Conservation (phyloP, 352 stramenopile genomes). For the Phytophthora aleatoria region DNA sequence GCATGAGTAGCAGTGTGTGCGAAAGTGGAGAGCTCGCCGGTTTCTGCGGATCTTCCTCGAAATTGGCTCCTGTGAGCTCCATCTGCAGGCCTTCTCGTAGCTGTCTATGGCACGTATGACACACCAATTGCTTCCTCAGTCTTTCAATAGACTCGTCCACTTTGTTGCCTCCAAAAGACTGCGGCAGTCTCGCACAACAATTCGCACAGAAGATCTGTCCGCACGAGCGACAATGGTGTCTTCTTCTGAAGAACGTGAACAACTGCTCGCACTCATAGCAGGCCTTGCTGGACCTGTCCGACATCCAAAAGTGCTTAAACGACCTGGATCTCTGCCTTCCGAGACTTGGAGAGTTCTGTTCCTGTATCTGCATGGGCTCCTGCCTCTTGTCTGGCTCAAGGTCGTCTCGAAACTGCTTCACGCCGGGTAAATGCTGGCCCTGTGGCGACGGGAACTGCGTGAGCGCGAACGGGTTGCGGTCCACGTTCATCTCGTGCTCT, state of each 20-base stretch:
- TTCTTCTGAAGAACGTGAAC: constrained; percentile 82
- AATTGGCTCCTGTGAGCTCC: constrained; percentile 54
- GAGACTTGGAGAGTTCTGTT: constrained; percentile 31
- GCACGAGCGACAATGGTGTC: constrained; percentile 85
- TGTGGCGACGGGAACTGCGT: constrained; percentile 77
- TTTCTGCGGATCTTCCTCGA: constrained; percentile 41
- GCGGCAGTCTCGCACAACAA: constrained; percentile 76
- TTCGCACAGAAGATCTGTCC: constrained; percentile 88
- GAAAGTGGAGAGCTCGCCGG: constrained; percentile 32
- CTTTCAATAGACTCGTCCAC: constrained; percentile 79
- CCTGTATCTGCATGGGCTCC: constrained; percentile 30
- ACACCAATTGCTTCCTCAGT: constrained; percentile 85
- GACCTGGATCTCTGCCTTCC: constrained; percentile 61
- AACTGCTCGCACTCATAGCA: constrained; percentile 86
- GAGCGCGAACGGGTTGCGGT: constrained; percentile 70
- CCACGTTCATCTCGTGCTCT: constrained; percentile 68
- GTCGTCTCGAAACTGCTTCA: constrained; percentile 59
- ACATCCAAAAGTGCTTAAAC: constrained; percentile 92
- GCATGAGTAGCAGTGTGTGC: constrained; percentile 80
- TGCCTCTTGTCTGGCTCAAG: constrained; percentile 18
- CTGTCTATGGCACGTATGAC: constrained; percentile 82
- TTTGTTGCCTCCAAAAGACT: constrained; percentile 78
- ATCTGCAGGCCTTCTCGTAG: constrained; percentile 82
- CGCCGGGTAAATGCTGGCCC: constrained; percentile 62
- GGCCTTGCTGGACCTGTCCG: constrained; percentile 79